Evolutionary conservation across 768 basidiomycete genomes (phyloP).

Genomic region (Phallus indusiatus): DNA sequence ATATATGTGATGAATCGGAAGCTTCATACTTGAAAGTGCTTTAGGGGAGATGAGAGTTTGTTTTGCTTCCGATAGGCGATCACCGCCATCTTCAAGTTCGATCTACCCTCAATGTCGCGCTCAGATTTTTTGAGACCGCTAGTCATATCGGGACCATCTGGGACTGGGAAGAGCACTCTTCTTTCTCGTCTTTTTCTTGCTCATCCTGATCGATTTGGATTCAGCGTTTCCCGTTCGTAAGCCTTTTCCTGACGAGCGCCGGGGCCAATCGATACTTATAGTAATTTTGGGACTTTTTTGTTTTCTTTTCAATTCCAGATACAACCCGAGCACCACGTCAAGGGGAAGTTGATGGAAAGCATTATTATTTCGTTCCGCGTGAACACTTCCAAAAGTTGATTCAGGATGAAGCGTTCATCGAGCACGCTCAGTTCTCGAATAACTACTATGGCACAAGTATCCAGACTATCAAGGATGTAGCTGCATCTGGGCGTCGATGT

Average conservation of each 20-base stretch:
- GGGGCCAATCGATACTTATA: background rate
- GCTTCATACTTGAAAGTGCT: too few species aligned
- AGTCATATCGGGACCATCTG: constrained; percentile 84
- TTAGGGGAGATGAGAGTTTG: too few species aligned
- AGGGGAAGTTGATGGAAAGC: constrained; percentile 72
- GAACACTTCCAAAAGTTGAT: constrained; percentile 69
- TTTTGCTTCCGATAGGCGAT: too few species aligned
- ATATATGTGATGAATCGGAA: too few species aligned
- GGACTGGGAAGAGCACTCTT: constrained; percentile 91
- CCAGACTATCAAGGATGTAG: constrained; percentile 61
- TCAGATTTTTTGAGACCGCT: constrained; percentile 46
- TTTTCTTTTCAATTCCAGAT: constrained; percentile 37
- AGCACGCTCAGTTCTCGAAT: constrained; percentile 87
- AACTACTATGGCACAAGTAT: constrained; percentile 93
- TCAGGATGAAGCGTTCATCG: constrained; percentile 71
- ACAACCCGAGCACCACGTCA: constrained; percentile 81
- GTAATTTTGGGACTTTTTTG: background rate
- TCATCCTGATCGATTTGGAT: constrained; percentile 79
- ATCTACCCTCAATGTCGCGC: background rate
- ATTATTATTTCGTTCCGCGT: constrained; percentile 76
- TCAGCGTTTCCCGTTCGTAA: constrained; percentile 81
- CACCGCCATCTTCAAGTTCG: too few species aligned
- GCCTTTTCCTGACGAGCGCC: constrained; percentile 5
- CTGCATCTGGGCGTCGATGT: constrained; percentile 64
- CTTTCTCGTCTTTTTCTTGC: constrained; percentile 72